Evolutionary conservation across 805 yeast species (phyloP), one percentile per base, ranked within the genome.

Genomic region (Candida insectorum): DNA sequence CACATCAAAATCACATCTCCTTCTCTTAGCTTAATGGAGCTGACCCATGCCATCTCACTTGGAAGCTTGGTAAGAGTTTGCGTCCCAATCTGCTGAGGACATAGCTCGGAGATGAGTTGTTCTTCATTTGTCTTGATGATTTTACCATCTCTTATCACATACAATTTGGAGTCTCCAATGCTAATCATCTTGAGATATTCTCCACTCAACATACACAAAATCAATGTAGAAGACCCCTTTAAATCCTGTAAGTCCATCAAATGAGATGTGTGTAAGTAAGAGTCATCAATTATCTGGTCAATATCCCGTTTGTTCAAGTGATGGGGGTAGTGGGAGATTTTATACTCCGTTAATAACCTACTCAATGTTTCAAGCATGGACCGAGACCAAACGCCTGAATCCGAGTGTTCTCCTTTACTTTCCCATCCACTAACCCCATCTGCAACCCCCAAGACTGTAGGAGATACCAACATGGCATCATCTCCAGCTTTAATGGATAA

Each of bases 381-480:
- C 31, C 79, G 56, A 1, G 78, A 67, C 75, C 77, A 74, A 13
- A 72, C 56, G 2, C 79, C 78, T 15, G 75, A 64, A 18, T 68
- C 58, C 9, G 72, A 58, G 34, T 69, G 67, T 16, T 49, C 52
- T 2, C 55, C 58, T 24, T 57, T 62, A 13, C 67, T 62, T 45
- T 69, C 74, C 79, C 79, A 74, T 1, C 77, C 77, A 14, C 75
- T 68, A 6, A 74, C 76, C 1, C 80, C 80, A 46, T 74, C 80
- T 3, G 80, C 79, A 4, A 74, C 65, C 2, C 75, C 79, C 34
- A 74, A 45, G 26, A 73, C 62, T 4, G 73, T 62, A 0, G 78
- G 76, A 3, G 75, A 68, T 2, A 72, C 70, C 26, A 74, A 54
- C 77, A 74, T 71, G 6, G 80, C 77, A 45, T 74, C 80, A 41